These are phyloP conservation scores for Cochliopodium minus DNA, from an alignment of 208 protist species.

Conservation along the genomic window DNA sequence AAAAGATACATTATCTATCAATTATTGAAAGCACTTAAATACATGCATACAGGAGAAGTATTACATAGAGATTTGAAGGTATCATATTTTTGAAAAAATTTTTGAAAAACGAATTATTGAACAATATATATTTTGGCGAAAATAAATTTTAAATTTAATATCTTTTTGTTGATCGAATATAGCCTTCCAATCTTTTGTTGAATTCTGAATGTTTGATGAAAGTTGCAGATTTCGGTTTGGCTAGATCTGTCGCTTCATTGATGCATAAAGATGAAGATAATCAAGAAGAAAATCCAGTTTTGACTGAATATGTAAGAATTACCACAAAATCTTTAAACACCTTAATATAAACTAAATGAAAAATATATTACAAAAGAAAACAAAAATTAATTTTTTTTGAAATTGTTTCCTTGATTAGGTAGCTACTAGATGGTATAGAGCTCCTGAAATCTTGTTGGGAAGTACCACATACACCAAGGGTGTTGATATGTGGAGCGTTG, in stretches of 20 bases:
- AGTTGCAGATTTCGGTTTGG: slow-evolving; percentile 90
- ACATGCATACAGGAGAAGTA: slow-evolving; percentile 68
- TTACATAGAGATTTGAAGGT: slow-evolving; percentile 80
- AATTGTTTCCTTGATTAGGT: no score
- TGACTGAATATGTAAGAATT: slow-evolving; percentile 90
- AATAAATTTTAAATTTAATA: no score
- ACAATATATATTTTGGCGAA: no score
- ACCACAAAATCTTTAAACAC: no score
- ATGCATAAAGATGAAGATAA: no score
- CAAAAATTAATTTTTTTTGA: no score
- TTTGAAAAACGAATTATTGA: no score
- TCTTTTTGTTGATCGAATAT: no score
- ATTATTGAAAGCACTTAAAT: slow-evolving; percentile 84
- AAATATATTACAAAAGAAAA: no score
- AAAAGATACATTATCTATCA: slow-evolving; percentile 92
- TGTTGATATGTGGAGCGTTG: slow-evolving; percentile 93
- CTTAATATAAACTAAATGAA: no score
- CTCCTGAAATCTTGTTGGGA: slow-evolving; percentile 88
- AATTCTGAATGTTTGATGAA: slow-evolving; percentile 82
- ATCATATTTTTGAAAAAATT: no score
- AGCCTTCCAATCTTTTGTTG: slow-evolving; percentile 66
- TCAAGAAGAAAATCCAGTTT: slow-evolving; percentile 49
- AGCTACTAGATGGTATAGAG: slow-evolving; percentile 87
- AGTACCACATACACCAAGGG: slow-evolving; percentile 78
- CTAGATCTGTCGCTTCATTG: slow-evolving; percentile 63